Evolutionary conservation across 2,329 filamentous ascomycete species (phyloP).

Genomic region (Clarireedia paspali): DNA sequence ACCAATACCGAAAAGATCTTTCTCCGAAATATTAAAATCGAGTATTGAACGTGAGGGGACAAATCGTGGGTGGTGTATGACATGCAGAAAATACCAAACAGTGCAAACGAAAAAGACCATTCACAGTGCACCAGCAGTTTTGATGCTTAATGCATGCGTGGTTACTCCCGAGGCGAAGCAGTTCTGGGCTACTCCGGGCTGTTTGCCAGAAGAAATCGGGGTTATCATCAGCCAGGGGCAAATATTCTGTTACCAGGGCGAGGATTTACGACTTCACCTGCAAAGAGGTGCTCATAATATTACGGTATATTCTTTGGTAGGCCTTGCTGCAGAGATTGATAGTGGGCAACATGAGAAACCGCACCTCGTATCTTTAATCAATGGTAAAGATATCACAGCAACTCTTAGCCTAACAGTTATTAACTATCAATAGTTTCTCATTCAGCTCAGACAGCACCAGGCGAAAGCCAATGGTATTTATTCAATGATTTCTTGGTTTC

Average conservation of each 20-base stretch:
- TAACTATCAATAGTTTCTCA: slow-evolving; percentile 48
- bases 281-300: slow-evolving; percentile 75
- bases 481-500: slow-evolving; percentile 97
- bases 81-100: slow-evolving; percentile 84
- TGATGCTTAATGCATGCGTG: slow-evolving; percentile 81
- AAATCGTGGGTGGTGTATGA: slow-evolving; percentile 86
- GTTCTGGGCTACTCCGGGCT: slow-evolving; percentile 83
- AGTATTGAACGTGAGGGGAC: slow-evolving; percentile 86
- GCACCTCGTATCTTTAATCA: slow-evolving; percentile 85
- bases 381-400: slow-evolving; percentile 47
- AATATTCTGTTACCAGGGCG: slow-evolving; percentile 90
- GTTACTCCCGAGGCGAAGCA: slow-evolving; percentile 64
- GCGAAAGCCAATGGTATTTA: slow-evolving; percentile 76
- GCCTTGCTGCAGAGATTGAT: slow-evolving; percentile 84
- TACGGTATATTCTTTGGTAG: slow-evolving; percentile 83
- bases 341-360: slow-evolving; percentile 77
- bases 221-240: slow-evolving; percentile 86
- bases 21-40: slow-evolving; percentile 86
- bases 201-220: slow-evolving; percentile 90
- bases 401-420: slow-evolving; percentile 2
- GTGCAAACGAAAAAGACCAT: slow-evolving; percentile 80
- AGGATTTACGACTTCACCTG: slow-evolving; percentile 74
- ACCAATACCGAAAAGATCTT: slow-evolving; percentile 53
- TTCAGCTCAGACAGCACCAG: slow-evolving; percentile 50
- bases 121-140: slow-evolving; percentile 71